Base-by-base conservation (phyloP, 768 basidiomycete genomes). In the Tricholoma terreum region DNA sequence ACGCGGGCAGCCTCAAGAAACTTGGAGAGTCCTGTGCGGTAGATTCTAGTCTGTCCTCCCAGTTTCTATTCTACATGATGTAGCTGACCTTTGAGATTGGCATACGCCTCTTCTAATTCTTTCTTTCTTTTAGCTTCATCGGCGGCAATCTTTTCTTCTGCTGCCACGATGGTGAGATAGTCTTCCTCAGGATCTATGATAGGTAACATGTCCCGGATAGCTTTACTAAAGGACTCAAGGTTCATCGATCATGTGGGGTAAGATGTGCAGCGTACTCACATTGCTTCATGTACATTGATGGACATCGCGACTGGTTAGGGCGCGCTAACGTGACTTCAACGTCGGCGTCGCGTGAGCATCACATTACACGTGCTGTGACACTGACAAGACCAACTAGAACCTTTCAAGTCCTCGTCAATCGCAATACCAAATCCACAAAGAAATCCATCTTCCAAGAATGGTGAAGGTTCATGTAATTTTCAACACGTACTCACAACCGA, bases 171-270 rank as follows among this genome's bases (percentile, higher is more conserved):
- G 11, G 87, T 86, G 56, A 87, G 72, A 66, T 84, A 90, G 69
- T 92, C 90, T 53, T 90, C 88, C 42, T 87, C 85, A 10, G 89
- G 87, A 64, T 89, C 85, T 54, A 92, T 88, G 56, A 90, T 84
- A 3, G 81, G 79, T 31, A 81, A 74, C 81, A 91, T 88, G 58
- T 84, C 85, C 60, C 78, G 79, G 46, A 90, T 84, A 15, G 86
- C 81, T 61, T 85, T 84, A 50, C 89, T 90, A 58, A 10, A 48
- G 30, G 54, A 15, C 22, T 33, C 24, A 56, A 52, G 55, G 40
- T 10, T 21, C 31, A 35, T 22, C 22, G 19, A 10, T 15, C 12
- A 50, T 31, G 17, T n/a, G 19, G 31, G 50, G 40, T 2, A 24
- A n/a, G 17, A 7, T 34, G 19, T 45, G 12, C 31, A 46, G 30